A percentile compares a stretch with the other conserved stretches of the same genome.
Evolutionary conservation across 768 basidiomycete genomes (phyloP).

Genomic region (Podaxis sp.): DNA sequence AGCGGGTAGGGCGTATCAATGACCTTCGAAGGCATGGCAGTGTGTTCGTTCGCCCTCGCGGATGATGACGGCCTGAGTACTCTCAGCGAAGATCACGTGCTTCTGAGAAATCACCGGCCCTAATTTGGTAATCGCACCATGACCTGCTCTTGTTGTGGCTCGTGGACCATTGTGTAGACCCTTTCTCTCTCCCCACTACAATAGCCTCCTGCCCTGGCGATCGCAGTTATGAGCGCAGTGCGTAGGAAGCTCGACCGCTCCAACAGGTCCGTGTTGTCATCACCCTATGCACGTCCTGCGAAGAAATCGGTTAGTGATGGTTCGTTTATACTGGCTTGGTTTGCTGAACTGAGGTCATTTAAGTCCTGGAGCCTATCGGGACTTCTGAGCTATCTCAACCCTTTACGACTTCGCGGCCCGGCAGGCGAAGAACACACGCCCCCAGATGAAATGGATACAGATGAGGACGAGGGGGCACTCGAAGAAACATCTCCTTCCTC

Average conservation of each 20-base stretch:
- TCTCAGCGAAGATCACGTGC: constrained; percentile 21
- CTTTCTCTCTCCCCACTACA: constrained; percentile 13
- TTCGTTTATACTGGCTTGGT: constrained; percentile 9
- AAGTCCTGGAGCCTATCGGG: constrained; percentile 50
- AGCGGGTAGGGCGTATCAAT: constrained; percentile 74
- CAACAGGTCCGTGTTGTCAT: constrained; percentile 27
- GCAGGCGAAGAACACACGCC: constrained; percentile 15
- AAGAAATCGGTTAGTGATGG: constrained; percentile 18
- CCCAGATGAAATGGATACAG: not conserved
- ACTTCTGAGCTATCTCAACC: constrained; percentile 49
- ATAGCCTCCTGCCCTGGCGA: constrained; percentile 10
- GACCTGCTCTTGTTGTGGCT: constrained; percentile 11
- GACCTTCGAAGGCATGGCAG: constrained; percentile 45
- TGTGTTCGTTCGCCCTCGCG: constrained; percentile 19
- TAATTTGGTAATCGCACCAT: constrained; percentile 17
- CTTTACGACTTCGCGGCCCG: constrained; percentile 30
- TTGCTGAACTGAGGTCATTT: constrained; percentile 11
- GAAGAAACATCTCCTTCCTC: not conserved
- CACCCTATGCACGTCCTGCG: constrained; percentile 50
- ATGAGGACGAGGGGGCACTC: constrained; percentile 17
- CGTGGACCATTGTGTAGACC: constrained; percentile 19
- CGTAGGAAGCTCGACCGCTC: constrained; percentile 36
- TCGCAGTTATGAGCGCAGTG: constrained; percentile 50
- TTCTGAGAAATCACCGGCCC: constrained; percentile 20
- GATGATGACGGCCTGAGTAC: constrained; percentile 22